These are phyloP conservation scores for Globisporangium paroecandrum DNA, from an alignment of 352 stramenopile species.

Conservation along the genomic window DNA sequence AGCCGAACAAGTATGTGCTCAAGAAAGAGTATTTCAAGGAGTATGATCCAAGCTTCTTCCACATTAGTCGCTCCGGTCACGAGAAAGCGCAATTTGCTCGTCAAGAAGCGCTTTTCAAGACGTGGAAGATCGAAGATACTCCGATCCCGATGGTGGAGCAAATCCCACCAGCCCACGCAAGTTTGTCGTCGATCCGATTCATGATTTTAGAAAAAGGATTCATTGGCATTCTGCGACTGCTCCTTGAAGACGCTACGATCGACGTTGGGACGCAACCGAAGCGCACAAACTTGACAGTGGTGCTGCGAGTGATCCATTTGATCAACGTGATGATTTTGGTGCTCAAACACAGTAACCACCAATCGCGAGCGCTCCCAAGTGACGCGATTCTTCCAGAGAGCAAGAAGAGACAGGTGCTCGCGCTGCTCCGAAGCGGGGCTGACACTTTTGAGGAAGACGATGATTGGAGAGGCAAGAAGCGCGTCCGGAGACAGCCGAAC, in stretches of 20 bases:
- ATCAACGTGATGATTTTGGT: conserved; percentile 68
- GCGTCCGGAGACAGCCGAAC: conserved; percentile 53
- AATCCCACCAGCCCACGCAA: conserved; percentile 51
- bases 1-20: conserved; percentile 71
- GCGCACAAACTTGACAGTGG: conserved; percentile 64
- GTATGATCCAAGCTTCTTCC: conserved; percentile 81
- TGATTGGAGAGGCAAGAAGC: conserved; percentile 57
- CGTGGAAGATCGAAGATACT: conserved; percentile 65
- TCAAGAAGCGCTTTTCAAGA: conserved; percentile 82
- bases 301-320: conserved; percentile 61
- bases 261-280: conserved; percentile 26
- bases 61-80: conserved; percentile 69
- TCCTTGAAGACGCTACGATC: conserved; percentile 55
- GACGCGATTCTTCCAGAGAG: conserved; percentile 33
- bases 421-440: conserved; percentile 48
- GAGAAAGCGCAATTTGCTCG: conserved; percentile 77
- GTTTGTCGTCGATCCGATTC: conserved; percentile 46
- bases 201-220: conserved; percentile 65
- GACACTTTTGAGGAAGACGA: conserved; percentile 63
- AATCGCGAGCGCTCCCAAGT: conserved; percentile 19
- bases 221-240: conserved; percentile 57
- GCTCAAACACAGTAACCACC: conserved; percentile 36
- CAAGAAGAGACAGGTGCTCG: conserved; percentile 48
- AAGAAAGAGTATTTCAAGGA: conserved; percentile 78
- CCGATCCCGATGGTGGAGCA: conserved; percentile 66